Evolutionary conservation across 306 rosid species (phyloP), one percentile per base, ranked within the genome.

Genomic region (Quercus robur): DNA sequence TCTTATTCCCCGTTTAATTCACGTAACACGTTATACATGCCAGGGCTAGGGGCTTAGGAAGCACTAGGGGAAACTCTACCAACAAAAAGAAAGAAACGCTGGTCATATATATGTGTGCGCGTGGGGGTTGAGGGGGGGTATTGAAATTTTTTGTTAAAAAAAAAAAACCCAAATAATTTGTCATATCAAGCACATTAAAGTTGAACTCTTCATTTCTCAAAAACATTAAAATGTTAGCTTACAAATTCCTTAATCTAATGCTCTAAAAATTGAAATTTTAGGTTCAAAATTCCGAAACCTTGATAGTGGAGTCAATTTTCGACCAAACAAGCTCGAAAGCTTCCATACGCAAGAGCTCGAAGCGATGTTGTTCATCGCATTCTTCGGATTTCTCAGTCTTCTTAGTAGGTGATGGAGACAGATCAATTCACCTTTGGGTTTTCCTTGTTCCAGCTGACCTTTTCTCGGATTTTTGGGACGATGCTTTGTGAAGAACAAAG

Each of bases 401-500:
- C 18, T 74, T 80, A 2, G 83, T 75, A 11, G 85, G 78, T 44
- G 86, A 41, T 14, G 89, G 86, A 81, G 92, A 81, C 28, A 78
- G 72, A 38, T 89, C 88, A 61, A 84, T 85, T 78, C 89, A 87
- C 86, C 81, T 88, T 79, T 85, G 87, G 73, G 70, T 30, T 78
- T 82, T 88, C 58, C 79, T 87, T 25, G 74, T 78, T 54, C 71
- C 81, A 6, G 46, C 57, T 70, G 87, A 66, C 75, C 71, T 85
- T 84, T 88, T 84, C 74, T 87, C 89, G 23, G 80, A 77, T 75
- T 78, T 82, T 75, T 41, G 69, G 62, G 90, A 56, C 14, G 91
- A 83, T 66, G 94, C 87, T 87, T 88, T 90, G 73, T 93, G 98
- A 74, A 93, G 94, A 80, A 95, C 83, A 69, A 87, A 91, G 81